phyloP scores from a whole-genome alignment of 768 basidiomycete genomes.

The Pisolithus orientalis region DNA sequence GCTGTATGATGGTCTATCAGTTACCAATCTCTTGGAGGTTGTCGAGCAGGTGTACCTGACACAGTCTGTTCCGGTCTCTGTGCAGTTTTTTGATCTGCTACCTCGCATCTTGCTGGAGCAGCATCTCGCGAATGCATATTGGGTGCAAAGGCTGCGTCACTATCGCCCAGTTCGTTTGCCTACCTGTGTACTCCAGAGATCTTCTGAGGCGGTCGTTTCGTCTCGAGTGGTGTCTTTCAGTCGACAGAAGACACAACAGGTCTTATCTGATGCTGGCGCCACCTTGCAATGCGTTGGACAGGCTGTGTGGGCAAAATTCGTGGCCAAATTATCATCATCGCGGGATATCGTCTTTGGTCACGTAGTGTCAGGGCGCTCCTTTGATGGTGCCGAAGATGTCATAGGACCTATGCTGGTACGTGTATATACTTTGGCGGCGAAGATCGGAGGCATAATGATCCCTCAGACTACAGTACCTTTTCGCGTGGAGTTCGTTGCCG shows the following conservation, averaged over 20 bases:
- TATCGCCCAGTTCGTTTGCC: constrained; percentile 17
- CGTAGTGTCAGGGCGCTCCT: constrained; percentile 38
- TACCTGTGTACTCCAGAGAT: constrained; percentile 8
- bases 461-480: constrained; percentile 41
- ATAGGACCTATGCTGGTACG: constrained; percentile 43
- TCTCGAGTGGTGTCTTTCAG: constrained; percentile 11
- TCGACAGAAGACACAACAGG: constrained; percentile 2
- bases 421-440: background rate
- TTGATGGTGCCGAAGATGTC: constrained; percentile 35
- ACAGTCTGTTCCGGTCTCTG: constrained; percentile 1
- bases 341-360: constrained; percentile 41
- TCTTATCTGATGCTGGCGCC: constrained; percentile 20
- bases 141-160: constrained; percentile 24
- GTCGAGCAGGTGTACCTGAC: constrained; percentile 29
- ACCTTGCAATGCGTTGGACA: constrained; percentile 33
- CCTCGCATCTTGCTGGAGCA: constrained; percentile 34
- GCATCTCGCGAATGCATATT: constrained; percentile 31
- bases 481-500: constrained; percentile 27
- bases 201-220: constrained; percentile 3
- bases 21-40: constrained; percentile 29
- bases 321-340: constrained; percentile 15
- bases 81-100: constrained; percentile 35
- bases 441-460: background rate
- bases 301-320: constrained; percentile 24
- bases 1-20: constrained; percentile 40